Conservation (phyloP, 331 rosid genomes). For the Phaseolus coccineus region DNA sequence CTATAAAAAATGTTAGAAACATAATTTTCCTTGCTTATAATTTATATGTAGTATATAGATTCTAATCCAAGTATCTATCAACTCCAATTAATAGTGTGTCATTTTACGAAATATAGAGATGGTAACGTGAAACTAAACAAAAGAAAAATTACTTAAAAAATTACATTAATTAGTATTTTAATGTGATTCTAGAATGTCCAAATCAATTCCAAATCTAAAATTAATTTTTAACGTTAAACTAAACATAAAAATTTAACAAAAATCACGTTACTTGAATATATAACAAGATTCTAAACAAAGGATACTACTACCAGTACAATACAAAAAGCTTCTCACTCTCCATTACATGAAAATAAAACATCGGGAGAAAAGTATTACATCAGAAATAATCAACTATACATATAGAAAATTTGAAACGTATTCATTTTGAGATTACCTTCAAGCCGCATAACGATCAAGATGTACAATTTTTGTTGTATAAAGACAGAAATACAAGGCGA, state of each 20-base stretch:
- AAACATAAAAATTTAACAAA: no score
- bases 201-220: no score
- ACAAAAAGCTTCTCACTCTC: background rate
- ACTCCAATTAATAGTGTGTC: background rate
- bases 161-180: no score
- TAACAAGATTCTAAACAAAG: background rate
- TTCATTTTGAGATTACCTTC: background rate
- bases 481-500: background rate
- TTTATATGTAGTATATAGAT: no score
- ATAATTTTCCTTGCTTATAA: no score
- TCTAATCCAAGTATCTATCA: no score
- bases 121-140: no score
- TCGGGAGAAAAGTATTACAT: background rate
- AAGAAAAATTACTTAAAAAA: no score
- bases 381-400: background rate
- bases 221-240: no score
- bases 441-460: background rate
- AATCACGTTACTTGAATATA: no score
- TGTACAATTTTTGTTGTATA: background rate
- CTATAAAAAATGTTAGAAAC: no score
- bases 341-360: background rate
- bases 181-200: no score
- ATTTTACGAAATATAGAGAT: background rate
- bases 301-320: background rate
- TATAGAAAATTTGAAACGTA: background rate